Percentiles rank a stretch among this genome's conserved stretches.
Evolutionary conservation across 495 filamentous ascomycete genomes (phyloP).

Genomic region (Halenospora varia): DNA sequence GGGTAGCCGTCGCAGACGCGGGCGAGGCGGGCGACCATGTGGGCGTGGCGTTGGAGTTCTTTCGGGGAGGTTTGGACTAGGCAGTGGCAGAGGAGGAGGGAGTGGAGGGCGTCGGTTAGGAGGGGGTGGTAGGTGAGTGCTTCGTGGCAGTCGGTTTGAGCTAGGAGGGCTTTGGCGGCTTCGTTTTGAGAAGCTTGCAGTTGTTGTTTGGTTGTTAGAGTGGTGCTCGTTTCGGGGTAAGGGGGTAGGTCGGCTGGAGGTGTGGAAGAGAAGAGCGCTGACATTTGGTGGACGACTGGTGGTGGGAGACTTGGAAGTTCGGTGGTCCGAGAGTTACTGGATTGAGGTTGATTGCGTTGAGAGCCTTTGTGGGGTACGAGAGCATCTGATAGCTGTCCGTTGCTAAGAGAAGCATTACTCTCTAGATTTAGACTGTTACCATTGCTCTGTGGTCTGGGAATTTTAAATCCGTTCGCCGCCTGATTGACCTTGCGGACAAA

Average conservation of each 20-base stretch:
- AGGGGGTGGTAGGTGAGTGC: conserved; percentile 75
- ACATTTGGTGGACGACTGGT: conserved; percentile 40
- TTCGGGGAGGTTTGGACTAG: conserved; percentile 70
- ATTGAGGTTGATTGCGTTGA: conserved; percentile 12
- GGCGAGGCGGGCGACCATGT: conserved; percentile 72
- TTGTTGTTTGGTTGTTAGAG: conserved; percentile 20
- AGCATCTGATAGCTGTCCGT: conserved; percentile 30
- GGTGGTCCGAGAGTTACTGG: conserved; percentile 6
- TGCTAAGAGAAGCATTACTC: conserved; percentile 26
- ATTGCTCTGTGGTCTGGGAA: conserved; percentile 20
- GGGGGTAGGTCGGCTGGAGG: conserved; percentile 53
- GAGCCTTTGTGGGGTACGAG: conserved; percentile 21
- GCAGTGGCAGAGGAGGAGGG: conserved; percentile 65
- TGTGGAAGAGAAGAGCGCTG: conserved; percentile 51
- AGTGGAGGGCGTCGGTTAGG: conserved; percentile 70
- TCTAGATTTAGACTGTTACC: conserved; percentile 25
- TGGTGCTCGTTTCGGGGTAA: conserved; percentile 43
- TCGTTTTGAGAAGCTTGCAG: conserved; percentile 24
- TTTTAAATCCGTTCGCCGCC: conserved; percentile 42
- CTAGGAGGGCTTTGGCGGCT: conserved; percentile 23
- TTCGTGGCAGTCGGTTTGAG: conserved; percentile 45
- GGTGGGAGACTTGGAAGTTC: conserved; percentile 25
- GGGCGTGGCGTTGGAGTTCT: conserved; percentile 68
- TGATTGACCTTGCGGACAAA: conserved; percentile 61
- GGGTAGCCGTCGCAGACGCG: conserved; percentile 75